phyloP scores from a whole-genome alignment of 2,329 filamentous ascomycete genomes.

The Byssoonygena ceratinophila region DNA sequence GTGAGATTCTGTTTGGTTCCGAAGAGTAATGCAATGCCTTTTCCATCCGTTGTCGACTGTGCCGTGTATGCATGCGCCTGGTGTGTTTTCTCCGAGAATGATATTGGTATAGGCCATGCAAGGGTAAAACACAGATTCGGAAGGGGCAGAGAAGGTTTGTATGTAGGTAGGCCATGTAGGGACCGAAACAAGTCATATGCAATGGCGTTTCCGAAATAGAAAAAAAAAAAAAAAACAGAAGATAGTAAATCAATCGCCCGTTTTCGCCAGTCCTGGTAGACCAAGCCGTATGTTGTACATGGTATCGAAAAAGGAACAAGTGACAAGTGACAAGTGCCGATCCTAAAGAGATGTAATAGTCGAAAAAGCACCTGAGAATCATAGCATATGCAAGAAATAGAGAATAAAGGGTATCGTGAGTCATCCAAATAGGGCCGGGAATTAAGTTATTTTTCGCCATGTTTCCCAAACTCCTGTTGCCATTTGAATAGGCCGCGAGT shows the following conservation, averaged over 20 bases:
- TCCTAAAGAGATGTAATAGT: too few relatives aligned
- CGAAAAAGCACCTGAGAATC: too few relatives aligned
- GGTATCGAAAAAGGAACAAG: constrained; percentile 2
- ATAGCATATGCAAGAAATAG: not conserved
- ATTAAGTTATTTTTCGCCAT: constrained; percentile 37
- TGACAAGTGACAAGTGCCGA: not conserved
- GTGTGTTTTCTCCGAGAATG: not conserved
- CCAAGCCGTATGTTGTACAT: constrained; percentile 6
- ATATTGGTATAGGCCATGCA: not conserved
- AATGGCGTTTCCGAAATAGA: not conserved
- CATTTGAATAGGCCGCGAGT: constrained; percentile 72
- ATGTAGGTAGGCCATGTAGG: too few relatives aligned
- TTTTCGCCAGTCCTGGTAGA: not conserved
- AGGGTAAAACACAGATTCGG: not conserved
- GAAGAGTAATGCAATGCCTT: not conserved
- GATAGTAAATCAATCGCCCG: not conserved
- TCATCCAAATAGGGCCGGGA: not conserved
- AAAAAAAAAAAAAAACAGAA: not conserved
- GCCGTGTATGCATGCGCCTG: not conserved
- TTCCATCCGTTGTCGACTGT: not conserved
- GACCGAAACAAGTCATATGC: not conserved
- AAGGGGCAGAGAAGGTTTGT: too few relatives aligned
- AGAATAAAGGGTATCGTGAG: not conserved
- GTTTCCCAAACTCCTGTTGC: constrained; percentile 61
- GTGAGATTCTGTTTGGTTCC: too few relatives aligned